These are phyloP conservation scores for Mytilinidion resinicola DNA, from an alignment of 495 filamentous ascomycete genomes.

Conservation along the genomic window DNA sequence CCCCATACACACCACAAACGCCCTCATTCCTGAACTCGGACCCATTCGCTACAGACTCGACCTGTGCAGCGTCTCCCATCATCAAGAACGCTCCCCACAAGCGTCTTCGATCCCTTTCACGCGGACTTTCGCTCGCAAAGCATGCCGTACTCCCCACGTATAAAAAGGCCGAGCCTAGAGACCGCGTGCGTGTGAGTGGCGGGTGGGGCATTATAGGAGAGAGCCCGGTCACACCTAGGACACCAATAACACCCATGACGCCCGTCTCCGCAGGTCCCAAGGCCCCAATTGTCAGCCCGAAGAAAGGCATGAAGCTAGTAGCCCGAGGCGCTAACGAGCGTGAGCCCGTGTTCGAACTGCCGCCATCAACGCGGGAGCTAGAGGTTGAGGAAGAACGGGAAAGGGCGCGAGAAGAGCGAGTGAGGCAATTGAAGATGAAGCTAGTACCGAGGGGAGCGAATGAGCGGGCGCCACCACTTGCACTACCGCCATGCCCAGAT, in stretches of 20 bases:
- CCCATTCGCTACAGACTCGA: slow-evolving; percentile 21
- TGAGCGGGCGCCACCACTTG: slow-evolving; percentile 12
- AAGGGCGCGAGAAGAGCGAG: neutral
- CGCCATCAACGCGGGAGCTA: neutral
- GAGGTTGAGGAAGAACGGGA: too few species aligned
- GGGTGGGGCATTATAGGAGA: slow-evolving; percentile 9
- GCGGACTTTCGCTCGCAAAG: slow-evolving; percentile 25
- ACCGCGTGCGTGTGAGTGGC: neutral
- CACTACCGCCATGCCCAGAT: slow-evolving; percentile 20
- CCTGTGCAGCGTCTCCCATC: slow-evolving; percentile 16
- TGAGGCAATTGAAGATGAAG: neutral
- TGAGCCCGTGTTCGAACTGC: slow-evolving; percentile 4
- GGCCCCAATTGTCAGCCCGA: neutral
- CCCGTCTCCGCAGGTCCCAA: slow-evolving; percentile 12
- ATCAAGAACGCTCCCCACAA: slow-evolving; percentile 23
- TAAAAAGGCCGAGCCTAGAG: slow-evolving; percentile 24
- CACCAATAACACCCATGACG: slow-evolving; percentile 17
- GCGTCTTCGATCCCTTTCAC: slow-evolving; percentile 22
- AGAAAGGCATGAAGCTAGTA: slow-evolving; percentile 15
- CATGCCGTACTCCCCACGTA: slow-evolving; percentile 20
- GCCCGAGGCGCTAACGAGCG: slow-evolving; percentile 25
- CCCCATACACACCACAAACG: slow-evolving; percentile 11
- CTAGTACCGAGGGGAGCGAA: slow-evolving; percentile 1
- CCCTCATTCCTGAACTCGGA: slow-evolving; percentile 26
- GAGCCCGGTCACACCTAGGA: slow-evolving; percentile 9